Evolutionary conservation across 164 flowering plant genomes (phyloP), one percentile per base, ranked within the genome.

Genomic region (Umbellularia californica): DNA sequence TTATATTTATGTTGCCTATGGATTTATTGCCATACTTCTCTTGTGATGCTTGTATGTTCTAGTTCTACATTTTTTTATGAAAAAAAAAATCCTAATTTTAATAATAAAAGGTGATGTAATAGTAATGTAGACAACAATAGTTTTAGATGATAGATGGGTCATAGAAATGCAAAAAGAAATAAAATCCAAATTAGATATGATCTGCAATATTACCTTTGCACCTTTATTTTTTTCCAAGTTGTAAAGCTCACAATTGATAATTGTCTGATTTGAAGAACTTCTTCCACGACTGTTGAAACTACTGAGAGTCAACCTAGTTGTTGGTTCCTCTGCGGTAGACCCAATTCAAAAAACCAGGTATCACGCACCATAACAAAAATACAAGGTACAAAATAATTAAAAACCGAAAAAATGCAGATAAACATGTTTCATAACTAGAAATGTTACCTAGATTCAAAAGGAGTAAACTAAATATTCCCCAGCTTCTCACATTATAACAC

Each of bases 161-260:
- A 28, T 15, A 28, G 69, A 19, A 67, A 13, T 28, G 69, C 20
- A 67, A 17, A 15, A 27, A 41, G 28, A 67, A 35, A 41, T 41
- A 41, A 7, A 41, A 41, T 41, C 9, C 47, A 41, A 9, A 60
- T 60, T 60, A 19, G n/a, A 17, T 20, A 60, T 60, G 64, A 71
- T 60, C 24, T 25, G 50, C 15, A 60, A 72, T 41, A 69, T 41
- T 60, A 75, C 77, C 76, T 66, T 73, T 13, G 62, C 28, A 65
- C 9, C 20, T 22, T 17, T 25, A 27, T 24, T 73, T 70, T 55
- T 50, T 64, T 73, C 76, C 69, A 72, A 72, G 50, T 65, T 73
- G 70, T 66, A 65, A 20, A 73, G 76, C n/a, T 80, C 82, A 69
- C 79, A 77, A 62, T 77, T 63, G 33, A 74, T 80, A 75, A 76